Evolutionary conservation across 805 yeast species (phyloP), one percentile per base, ranked within the genome.

Genomic region (Kodamaea sagamina): DNA sequence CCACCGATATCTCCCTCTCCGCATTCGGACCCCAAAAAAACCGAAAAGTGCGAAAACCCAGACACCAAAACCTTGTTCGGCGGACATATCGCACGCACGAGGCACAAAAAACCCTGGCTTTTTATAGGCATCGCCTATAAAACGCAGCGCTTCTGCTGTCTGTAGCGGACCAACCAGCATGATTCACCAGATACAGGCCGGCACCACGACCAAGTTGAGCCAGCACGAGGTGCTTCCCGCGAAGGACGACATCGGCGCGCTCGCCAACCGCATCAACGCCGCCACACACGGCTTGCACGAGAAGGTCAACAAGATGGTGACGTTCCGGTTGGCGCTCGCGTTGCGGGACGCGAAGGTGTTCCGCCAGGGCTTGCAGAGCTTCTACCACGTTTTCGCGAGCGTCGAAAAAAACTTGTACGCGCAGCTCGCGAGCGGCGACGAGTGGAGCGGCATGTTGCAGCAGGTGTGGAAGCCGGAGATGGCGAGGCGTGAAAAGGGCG

Each of bases 191-290:
- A 34, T 37, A 32, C 44, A 36, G 29, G 44, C 41, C n/a, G 62
- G 58, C 38, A 57, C 67, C 36, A 62, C 65, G 39, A 59, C 70
- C 43, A 66, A 65, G 42, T 52, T 64, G 36, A 52, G 54, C 27
- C 70, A 65, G 46, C 62, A 59, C 40, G 86, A 82, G 57, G 77
- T 82, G 25, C 74, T 87, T 24, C 96, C 96, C 2, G 72, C 79
- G n/a, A 83, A 84, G 43, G 76, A 78, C n/a, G 95, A 87, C 58
- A 67, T 82, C 12, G 95, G 90, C 18, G 95, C 95, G 5, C 69
- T 87, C 41, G 95, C 82, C 36, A 88, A 88, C 72, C 71, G 96
- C 59, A 87, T 88, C 57, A 87, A 87, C 61, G 58, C 61, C 37
- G 83, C 80, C 55, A 87, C 95, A 2, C 72, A 82, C 48, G 63